Base-by-base conservation (phyloP, 164 flowering plant species). In the Chimonanthus salicifolius region DNA sequence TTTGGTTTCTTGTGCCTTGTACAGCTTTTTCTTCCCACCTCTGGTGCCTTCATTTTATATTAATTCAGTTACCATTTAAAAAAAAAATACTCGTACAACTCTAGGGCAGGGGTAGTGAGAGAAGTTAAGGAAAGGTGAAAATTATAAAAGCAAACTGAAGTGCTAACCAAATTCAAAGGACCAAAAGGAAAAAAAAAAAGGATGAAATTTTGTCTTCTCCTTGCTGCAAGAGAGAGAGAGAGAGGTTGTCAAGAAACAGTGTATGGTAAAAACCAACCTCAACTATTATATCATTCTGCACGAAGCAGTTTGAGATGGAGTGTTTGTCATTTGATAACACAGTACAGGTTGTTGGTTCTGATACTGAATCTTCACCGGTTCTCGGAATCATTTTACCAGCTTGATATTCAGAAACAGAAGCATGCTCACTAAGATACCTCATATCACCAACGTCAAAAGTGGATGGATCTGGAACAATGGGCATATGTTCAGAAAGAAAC, bases 241-340 rank as follows among this genome's bases (percentile, higher is more conserved):
- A 0, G 6, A 62, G 20, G 20, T n/a, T 7, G 33, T 5, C 45
- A 44, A 66, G 8, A 66, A 44, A 45, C 49, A 66, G 45, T 66
- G 7, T 20, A 45, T 48, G 11, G n/a, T 16, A 10, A 66, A 66
- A 78, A 62, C 43, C 71, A 76, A 87, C 92, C 92, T 87, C 64
- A 15, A 71, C 47, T 60, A 64, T 49, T 67, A 76, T 58, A 75
- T 68, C 65, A 33, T 78, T 75, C 7, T 48, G 71, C 43, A 71
- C 75, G 67, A 20, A 67, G 67, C 72, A 44, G 13, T 73, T 54
- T n/a, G 16, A 13, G 11, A 9, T 54, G 4, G 73, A 73, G 47
- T 70, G 66, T 44, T 50, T 66, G 18, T 50, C 68, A 33, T 66
- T 74, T n/a, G 16, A 70, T 33, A 71, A 67, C 15, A 49, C 13